These are phyloP conservation scores for Graphilbum fragrans DNA, from an alignment of 2,329 filamentous ascomycete species.

Conservation along the genomic window DNA sequence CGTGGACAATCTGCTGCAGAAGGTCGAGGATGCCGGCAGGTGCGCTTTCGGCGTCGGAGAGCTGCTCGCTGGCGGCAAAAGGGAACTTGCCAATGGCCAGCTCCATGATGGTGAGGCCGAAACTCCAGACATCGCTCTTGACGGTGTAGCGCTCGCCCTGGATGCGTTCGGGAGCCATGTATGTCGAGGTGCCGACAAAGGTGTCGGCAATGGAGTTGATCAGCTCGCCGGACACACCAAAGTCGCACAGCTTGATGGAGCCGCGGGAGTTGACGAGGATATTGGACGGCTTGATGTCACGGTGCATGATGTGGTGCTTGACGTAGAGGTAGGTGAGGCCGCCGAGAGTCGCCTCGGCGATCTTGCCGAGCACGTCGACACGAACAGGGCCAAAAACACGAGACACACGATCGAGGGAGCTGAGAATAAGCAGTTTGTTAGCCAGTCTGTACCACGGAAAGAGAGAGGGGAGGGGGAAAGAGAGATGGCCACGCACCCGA, in stretches of 20 bases:
- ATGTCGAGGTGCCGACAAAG: constrained; percentile 95
- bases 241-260: constrained; percentile 94
- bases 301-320: constrained; percentile 95
- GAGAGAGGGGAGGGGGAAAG: neutral
- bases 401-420: constrained; percentile 85
- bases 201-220: constrained; percentile 98
- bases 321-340: constrained; percentile 92
- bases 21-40: constrained; percentile 94
- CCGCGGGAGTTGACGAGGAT: constrained; percentile 91
- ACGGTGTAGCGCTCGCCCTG: constrained; percentile 95
- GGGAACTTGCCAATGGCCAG: constrained; percentile 95
- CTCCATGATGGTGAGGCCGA: constrained; percentile 91
- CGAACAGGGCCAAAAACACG: constrained; percentile 90
- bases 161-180: constrained; percentile 98
- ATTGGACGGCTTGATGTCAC: constrained; percentile 97
- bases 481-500: constrained; percentile 56
- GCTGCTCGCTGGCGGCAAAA: constrained; percentile 63
- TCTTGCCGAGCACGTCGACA: constrained; percentile 94
- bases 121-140: constrained; percentile 98
- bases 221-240: constrained; percentile 94
- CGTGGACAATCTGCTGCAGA: constrained; percentile 93
- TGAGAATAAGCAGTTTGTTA: constrained; percentile 23
- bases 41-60: constrained; percentile 63
- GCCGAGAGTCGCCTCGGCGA: constrained; percentile 87
- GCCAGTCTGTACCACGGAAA: neutral